Evolutionary conservation across 441 rosid species (phyloP), one percentile per base, ranked within the genome.

Genomic region (Breynia disticha): DNA sequence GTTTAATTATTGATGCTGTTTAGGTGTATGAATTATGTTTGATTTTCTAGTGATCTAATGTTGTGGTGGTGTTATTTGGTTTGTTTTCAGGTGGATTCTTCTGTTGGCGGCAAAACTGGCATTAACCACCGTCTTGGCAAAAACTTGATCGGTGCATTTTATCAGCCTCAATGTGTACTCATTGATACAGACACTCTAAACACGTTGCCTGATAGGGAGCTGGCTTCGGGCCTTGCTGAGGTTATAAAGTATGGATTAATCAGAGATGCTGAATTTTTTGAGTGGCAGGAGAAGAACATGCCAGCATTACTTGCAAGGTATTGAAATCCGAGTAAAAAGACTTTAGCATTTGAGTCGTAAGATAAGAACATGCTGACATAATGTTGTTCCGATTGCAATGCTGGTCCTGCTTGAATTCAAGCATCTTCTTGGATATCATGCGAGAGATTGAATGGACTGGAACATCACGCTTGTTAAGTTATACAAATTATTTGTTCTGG

Each of bases 21-120:
- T 24, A 24, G 7, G 7, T 24, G 7, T 24, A 24, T 24, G 32
- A 7, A 2, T 7, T 24, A 24, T 24, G 32, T 24, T 24, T 24
- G 32, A 24, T n/a, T 24, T 24, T 24, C 7, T 24, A 2, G 32
- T 24, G 32, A 24, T 24, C 32, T 24, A 2, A 24, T 38, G 14
- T 59, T 55, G 10, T 10, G 32, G 32, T 38, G 3, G 35, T 21
- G 39, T 4, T 17, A 39, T 4, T 38, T 49, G 19, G 28, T 62
- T 63, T 13, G 22, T 19, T 37, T 35, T 60, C 66, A 93, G 97
- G 96, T 89, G 61, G 99, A 93, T 73, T 93, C 99, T 61, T 93
- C 99, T 24, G 95, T 93, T 54, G 99, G 97, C 55, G 99, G 99
- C 32, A 93, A 93, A 77, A 87, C 97, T 28, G 99, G 97, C 68